phyloP scores from a whole-genome alignment of 2,329 filamentous ascomycete species.

The Fusarium sp. region DNA sequence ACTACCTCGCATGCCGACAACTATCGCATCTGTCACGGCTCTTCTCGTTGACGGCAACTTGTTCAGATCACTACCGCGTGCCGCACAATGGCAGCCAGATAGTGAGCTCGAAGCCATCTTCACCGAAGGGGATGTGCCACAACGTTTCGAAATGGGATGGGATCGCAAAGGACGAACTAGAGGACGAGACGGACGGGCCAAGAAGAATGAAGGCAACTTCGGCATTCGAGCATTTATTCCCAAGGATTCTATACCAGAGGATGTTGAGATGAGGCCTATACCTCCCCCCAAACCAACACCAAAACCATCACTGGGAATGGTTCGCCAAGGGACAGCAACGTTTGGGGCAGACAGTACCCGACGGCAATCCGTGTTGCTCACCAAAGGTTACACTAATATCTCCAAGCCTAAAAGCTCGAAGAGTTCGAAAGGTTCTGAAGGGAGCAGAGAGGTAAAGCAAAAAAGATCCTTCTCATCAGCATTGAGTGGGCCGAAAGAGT shows the following conservation, averaged over 20 bases:
- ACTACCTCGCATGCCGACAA: slow-evolving; percentile 50
- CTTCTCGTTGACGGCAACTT: slow-evolving; percentile 55
- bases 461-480: slow-evolving; percentile 34
- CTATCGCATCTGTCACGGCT: slow-evolving; percentile 53
- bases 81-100: slow-evolving; percentile 43
- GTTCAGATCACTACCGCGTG: slow-evolving; percentile 42
- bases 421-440: slow-evolving; percentile 5
- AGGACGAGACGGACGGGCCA: slow-evolving; percentile 28
- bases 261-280: slow-evolving; percentile 43
- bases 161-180: slow-evolving; percentile 18
- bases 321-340: slow-evolving; percentile 36
- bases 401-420: slow-evolving; percentile 24
- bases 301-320: slow-evolving; percentile 28
- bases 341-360: slow-evolving; percentile 32
- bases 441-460: slow-evolving; percentile 22
- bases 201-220: slow-evolving; percentile 36
- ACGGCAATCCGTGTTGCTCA: slow-evolving; percentile 38
- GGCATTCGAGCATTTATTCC: slow-evolving; percentile 37
- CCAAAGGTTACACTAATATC: slow-evolving; percentile 20
- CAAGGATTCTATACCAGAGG: slow-evolving; percentile 34
- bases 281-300: slow-evolving; percentile 30
- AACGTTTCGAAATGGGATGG: slow-evolving; percentile 41
- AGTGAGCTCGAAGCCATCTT: slow-evolving; percentile 36
- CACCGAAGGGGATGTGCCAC: slow-evolving; percentile 19
- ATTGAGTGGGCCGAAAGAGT: slow-evolving; percentile 40